These are phyloP conservation scores for Amauroascus niger DNA, from an alignment of 2,329 filamentous ascomycete genomes.

Conservation along the genomic window DNA sequence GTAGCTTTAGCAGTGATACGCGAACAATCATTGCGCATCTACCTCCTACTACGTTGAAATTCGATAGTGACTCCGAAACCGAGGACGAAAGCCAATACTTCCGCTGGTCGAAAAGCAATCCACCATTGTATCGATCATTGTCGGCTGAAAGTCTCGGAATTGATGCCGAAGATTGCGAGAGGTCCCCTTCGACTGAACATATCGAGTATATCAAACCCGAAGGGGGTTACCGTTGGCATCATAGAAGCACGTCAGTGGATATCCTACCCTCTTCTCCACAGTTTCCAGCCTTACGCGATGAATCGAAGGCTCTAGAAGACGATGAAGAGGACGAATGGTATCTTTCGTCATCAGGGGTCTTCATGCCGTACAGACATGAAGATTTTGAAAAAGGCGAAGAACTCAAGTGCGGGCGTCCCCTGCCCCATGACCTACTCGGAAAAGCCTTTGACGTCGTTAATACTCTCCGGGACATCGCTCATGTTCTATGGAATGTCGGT, in stretches of 20 bases:
- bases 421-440: constrained; percentile 15
- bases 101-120: background rate
- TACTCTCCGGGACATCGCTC: constrained; percentile 20
- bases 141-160: constrained; percentile 8
- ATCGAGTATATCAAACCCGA: constrained; percentile 5
- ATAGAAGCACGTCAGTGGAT: constrained; percentile 10
- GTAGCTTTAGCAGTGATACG: constrained; percentile 53
- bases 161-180: background rate
- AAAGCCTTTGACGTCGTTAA: constrained; percentile 19
- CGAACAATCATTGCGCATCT: constrained; percentile 74
- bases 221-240: background rate
- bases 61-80: constrained; percentile 27
- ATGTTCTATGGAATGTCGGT: constrained; percentile 23
- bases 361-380: constrained; percentile 14
- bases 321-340: constrained; percentile 5
- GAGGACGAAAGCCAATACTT: background rate
- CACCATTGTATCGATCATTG: constrained; percentile 7
- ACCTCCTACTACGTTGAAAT: constrained; percentile 80
- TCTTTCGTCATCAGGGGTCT: constrained; percentile 13
- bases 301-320: background rate
- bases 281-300: background rate
- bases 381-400: constrained; percentile 1
- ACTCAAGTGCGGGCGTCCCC: background rate
- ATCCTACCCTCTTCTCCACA: background rate
- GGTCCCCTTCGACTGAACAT: background rate